A percentile compares a stretch with the other conserved stretches of the same genome.
phyloP scores from a whole-genome alignment of 2,329 filamentous ascomycete species.

The Beauveria caledonica region DNA sequence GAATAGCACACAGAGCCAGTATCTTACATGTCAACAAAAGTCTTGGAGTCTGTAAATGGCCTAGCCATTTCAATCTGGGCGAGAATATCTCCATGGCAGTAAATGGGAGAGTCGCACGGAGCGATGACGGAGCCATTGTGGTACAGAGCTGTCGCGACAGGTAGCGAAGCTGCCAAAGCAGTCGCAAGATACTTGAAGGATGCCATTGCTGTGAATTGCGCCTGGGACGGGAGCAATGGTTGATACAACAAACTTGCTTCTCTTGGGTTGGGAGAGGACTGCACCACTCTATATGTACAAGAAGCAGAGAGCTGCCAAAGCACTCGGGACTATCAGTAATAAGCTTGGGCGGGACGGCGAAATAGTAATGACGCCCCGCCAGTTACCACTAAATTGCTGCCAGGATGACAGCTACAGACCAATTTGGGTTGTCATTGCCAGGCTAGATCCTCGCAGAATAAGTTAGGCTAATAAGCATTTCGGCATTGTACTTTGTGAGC shows the following conservation, averaged over 20 bases:
- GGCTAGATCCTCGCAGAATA: not conserved
- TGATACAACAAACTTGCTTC: not conserved
- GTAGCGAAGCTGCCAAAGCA: conserved; percentile 21
- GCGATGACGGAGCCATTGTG: conserved; percentile 52
- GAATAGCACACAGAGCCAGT: not conserved
- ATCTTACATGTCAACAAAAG: conserved; percentile 59
- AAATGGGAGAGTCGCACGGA: conserved; percentile 59
- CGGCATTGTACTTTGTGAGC: not conserved
- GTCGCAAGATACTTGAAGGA: conserved; percentile 19
- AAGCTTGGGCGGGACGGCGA: not conserved
- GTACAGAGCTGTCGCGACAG: conserved; percentile 40
- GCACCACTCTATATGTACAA: conserved; percentile 1
- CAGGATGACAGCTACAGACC: not conserved
- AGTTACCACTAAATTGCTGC: not conserved
- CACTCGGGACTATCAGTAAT: not conserved
- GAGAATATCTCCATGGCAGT: conserved; percentile 58
- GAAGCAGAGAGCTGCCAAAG: not conserved
- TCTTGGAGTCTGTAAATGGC: conserved; percentile 61
- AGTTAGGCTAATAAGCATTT: not conserved
- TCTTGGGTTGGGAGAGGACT: not conserved
- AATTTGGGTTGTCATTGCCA: not conserved
- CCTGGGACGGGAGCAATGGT: not conserved
- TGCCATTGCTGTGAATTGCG: conserved; percentile 18
- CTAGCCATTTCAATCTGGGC: conserved; percentile 53
- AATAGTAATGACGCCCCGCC: conserved; percentile 2